Evolutionary conservation across 352 stramenopile genomes (phyloP), one percentile per base, ranked within the genome.

Genomic region (Hyaloperonospora brassicae): DNA sequence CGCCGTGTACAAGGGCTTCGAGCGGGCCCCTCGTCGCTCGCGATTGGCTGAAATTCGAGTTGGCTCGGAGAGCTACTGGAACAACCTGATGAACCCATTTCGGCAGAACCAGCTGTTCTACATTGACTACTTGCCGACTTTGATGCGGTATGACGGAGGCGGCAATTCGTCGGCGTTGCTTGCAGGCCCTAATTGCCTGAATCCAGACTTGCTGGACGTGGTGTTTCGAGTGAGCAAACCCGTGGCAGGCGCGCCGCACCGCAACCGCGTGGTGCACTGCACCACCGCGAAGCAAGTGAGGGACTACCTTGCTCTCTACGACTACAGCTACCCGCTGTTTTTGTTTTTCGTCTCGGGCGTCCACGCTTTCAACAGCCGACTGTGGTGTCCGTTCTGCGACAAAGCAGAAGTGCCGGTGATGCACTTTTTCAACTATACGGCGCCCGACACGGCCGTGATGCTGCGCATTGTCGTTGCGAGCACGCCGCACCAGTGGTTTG

Each of bases 361-460:
- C 12, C 76, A 92, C 54, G 46, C 59, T 44, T 87, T 88, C 62
- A 92, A 89, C 53, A 81, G 77, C 22, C 77, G 81, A 0, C 66
- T 89, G n/a, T 92, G 81, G 81, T 92, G 81, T 50, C 79, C 72
- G 50, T 89, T 84, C 55, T 92, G 81, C 56, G 81, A 92, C 55
- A 77, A 76, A 35, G 73, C 76, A 2, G 72, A 89, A 41, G 50
- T 92, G n/a, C 68, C 76, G 4, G 66, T 82, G 40, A 79, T 81
- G 55, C 75, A 89, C 62, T 89, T 86, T 50, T 92, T 77, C 62
- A 87, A 89, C 55, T 74, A 83, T 55, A 73, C 77, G 21, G 81
- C 81, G 9, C 73, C 79, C 0, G 66, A 70, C 8, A 53, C 61
- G 23, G 76, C 81, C 6, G 67, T 87, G 41, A 17, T 92, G 46